Base-by-base conservation (phyloP, 2,329 filamentous ascomycete species). In the Cladophialophora bantiana region DNA sequence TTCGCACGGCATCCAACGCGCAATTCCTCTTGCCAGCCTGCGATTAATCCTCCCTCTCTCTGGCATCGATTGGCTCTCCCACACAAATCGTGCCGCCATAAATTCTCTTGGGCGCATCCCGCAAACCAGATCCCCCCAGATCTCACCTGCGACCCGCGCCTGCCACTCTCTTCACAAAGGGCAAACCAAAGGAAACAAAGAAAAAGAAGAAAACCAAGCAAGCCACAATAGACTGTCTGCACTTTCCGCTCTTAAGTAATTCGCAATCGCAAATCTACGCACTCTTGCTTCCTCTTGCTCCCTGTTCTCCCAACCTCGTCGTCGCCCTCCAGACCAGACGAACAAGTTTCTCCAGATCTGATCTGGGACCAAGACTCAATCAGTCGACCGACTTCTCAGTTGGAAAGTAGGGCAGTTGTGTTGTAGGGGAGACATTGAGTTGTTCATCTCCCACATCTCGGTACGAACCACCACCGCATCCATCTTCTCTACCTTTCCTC, bases 341-440 rank as follows among this genome's bases (percentile, higher is more conserved):
- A 20, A 54, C 53, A 66, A 53, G 31, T 7, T 52, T 26, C 52
- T 36, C 48, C 20, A 40, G 45, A 61, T 50, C 45, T 61, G 59
- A 53, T 61, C 45, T 61, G 48, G 40, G 59, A 53, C 35, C 45
- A 61, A 65, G 55, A 65, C 40, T 67, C 64, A 62, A 62, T 35
- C 59, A 32, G 52, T 63, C 57, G 61, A 65, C 62, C 20, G 62
- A 26, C 18, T 26, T n/a, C 15, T 63, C 53, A 53, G 32, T 36
- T 65, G 54, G 65, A 59, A 70, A 70, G 56, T 68, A 68, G 59
- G 66, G 66, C 68, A 70, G 68, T 70, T 67, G 68, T 54, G 59
- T 61, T 61, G 84, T 84, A 83, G 92, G 93, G 91, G 93, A 96
- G 90, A 93, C 93, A 96, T 97, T 97, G 81, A 90, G 80, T 97